Conservation (phyloP, 371 early-diverging fungal species). For the Phascolomyces articulosus region DNA sequence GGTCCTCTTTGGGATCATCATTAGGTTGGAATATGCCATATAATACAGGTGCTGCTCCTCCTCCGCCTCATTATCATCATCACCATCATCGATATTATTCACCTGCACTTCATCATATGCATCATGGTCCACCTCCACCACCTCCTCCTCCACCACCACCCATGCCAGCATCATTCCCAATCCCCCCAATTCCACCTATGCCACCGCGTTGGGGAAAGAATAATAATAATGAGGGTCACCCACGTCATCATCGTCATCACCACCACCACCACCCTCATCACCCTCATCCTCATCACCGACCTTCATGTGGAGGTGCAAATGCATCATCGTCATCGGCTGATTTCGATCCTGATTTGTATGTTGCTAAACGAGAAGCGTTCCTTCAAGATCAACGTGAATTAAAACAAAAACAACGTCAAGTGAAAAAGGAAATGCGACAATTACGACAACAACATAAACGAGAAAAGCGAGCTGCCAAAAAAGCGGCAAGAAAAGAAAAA, state of each 20-base stretch:
- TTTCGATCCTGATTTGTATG: background rate
- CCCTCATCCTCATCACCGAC: background rate
- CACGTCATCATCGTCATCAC: background rate
- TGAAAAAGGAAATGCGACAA: background rate
- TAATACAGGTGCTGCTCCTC: background rate
- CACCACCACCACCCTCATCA: too few species aligned
- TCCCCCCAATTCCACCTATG: constrained; percentile 4
- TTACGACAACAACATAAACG: background rate
- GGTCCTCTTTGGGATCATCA: constrained; percentile 1
- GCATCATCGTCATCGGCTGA: too few species aligned
- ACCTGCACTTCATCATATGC: constrained; percentile 8
- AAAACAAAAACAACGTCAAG: constrained; percentile 3
- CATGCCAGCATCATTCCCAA: background rate
- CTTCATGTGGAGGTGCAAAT: too few species aligned
- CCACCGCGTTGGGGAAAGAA: background rate
- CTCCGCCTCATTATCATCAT: too few species aligned
- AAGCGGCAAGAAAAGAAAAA: background rate
- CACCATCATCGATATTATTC: constrained; percentile 8
- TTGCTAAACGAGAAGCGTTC: background rate
- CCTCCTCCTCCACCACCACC: constrained; percentile 5
- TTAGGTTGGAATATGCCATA: constrained; percentile 4
- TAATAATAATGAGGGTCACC: background rate
- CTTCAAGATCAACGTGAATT: constrained; percentile 6
- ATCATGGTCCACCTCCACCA: constrained; percentile 7
- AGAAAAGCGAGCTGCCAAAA: constrained; percentile 7